A percentile compares a stretch with the other conserved stretches of the same genome.
Conservation (phyloP, 306 rosid genomes). For the Citrullus colocynthis region DNA sequence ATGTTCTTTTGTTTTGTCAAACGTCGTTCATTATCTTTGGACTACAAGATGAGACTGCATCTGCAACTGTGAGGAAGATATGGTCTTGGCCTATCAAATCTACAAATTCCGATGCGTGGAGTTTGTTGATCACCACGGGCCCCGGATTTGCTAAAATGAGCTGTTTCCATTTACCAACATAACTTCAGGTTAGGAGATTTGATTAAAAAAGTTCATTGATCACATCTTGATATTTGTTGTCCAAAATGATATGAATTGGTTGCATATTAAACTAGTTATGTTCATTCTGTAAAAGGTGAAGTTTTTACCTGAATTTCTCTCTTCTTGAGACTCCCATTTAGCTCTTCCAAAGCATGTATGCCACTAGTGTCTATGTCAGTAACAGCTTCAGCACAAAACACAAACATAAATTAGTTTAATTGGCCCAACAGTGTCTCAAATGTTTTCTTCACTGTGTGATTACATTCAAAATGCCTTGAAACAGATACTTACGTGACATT, state of each 20-base stretch:
- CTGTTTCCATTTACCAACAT: slow-evolving; percentile 23
- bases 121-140: slow-evolving; percentile 71
- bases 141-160: slow-evolving; percentile 93
- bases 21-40: slow-evolving; percentile 46
- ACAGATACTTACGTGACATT: slow-evolving; percentile 64
- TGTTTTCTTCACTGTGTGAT: background rate
- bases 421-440: background rate
- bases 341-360: slow-evolving; percentile 23
- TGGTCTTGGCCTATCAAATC: slow-evolving; percentile 54
- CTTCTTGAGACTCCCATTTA: slow-evolving; percentile 15
- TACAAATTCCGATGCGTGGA: slow-evolving; percentile 46
- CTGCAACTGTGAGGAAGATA: slow-evolving; percentile 81
- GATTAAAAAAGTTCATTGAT: background rate
- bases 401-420: background rate
- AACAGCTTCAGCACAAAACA: slow-evolving; percentile 43
- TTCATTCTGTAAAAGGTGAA: background rate
- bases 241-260: background rate
- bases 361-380: slow-evolving; percentile 27
- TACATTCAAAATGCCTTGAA: background rate
- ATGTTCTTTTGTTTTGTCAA: slow-evolving; percentile 8
- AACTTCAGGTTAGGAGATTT: background rate
- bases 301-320: slow-evolving; percentile 33
- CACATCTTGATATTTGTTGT: background rate
- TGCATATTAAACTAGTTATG: background rate
- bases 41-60: slow-evolving; percentile 62